Evolutionary conservation across 768 basidiomycete genomes (phyloP), one percentile per base, ranked within the genome.

Genomic region (Pholiota molesta): DNA sequence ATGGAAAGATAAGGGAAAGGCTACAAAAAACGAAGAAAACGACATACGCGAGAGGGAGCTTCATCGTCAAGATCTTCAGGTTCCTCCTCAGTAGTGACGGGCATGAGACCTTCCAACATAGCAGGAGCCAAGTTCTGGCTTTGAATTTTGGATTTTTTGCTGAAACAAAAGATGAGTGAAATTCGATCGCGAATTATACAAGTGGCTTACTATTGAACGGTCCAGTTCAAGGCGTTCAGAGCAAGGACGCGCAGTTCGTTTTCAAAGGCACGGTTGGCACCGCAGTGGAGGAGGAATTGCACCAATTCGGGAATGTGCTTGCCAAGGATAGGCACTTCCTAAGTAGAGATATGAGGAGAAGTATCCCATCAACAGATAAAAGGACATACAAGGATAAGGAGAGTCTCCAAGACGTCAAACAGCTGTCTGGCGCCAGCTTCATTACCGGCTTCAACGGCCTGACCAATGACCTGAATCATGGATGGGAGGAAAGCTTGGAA

Each of bases 141-240:
- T 76, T 97, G 95, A 39, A 99, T 85, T 77, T 95, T 97, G 54
- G 90, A 89, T 79, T 98, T 98, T 87, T 99, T 99, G 81, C 94
- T 96, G 69, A 29, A 60, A 42, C 14, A 58, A 61, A 68, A 67
- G 56, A 45, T 54, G 42, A 23, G 59, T 49, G 11, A n/a, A 19
- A 17, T 17, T 23, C 2, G 13, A 17, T 3, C 33, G 11, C 13
- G 1, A 51, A 13, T 23, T 5, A 10, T 17, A 16, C 4, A 6
- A 33, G 4, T 21, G 26, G 16, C 78, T 68, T 69, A 89, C 95
- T 99, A 99, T 81, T 96, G 91, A 57, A 99, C 90, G 8, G 95
- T 94, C 96, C 96, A 99, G 71, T 94, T 92, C 9, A 99, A 86
- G 7, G 93, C 91, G 70, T 98, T 99, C 40, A 99, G 84, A 10